phyloP scores from a whole-genome alignment of 2,329 filamentous ascomycete species.

The Penicillium hordei region DNA sequence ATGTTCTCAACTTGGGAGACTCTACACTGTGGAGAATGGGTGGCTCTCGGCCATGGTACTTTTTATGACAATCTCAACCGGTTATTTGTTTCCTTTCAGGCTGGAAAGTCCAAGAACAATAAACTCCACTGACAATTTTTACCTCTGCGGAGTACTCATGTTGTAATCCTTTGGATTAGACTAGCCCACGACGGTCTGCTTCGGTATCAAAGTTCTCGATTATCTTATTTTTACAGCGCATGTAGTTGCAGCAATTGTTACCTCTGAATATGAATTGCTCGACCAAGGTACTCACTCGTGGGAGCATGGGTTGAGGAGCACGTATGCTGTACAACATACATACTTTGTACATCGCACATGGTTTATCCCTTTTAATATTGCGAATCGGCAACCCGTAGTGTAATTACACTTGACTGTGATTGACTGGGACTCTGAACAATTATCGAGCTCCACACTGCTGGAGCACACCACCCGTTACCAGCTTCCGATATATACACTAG shows the following conservation, averaged over 20 bases:
- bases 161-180: background rate
- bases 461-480: background rate
- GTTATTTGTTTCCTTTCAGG: background rate
- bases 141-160: background rate
- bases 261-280: background rate
- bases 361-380: background rate
- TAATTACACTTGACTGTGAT: background rate
- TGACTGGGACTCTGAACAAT: background rate
- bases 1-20: background rate
- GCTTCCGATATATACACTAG: background rate
- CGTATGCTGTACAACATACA: background rate
- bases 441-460: background rate
- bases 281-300: background rate
- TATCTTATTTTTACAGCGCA: background rate
- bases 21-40: background rate
- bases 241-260: background rate
- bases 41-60: background rate
- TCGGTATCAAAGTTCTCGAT: background rate
- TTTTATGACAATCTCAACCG: too few relatives aligned
- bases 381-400: background rate
- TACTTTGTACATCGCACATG: background rate
- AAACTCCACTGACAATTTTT: background rate
- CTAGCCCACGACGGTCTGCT: background rate
- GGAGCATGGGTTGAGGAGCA: background rate
- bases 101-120: background rate